These are phyloP conservation scores for Globisporangium viniferum DNA, from an alignment of 352 stramenopile genomes.

Conservation along the genomic window DNA sequence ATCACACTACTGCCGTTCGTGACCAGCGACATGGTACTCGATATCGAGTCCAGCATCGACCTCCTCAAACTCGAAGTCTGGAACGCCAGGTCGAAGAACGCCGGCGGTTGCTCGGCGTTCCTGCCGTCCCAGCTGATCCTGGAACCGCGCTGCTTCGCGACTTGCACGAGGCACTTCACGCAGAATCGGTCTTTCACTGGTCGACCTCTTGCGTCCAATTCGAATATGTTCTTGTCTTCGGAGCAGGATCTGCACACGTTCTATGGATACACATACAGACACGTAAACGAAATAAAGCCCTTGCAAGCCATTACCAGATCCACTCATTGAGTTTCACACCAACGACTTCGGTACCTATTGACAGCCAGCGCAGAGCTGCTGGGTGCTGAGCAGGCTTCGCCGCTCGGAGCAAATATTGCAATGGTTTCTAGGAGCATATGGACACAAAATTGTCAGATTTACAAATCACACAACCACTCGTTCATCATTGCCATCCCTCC, in stretches of 20 bases:
- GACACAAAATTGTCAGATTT: not conserved
- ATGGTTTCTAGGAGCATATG: conserved; percentile 8
- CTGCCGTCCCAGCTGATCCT: conserved; percentile 7
- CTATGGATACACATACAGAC: conserved; percentile 3
- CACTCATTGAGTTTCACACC: not conserved
- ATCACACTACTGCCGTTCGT: not conserved
- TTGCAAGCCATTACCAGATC: not conserved
- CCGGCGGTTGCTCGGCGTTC: conserved; percentile 3
- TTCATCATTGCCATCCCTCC: too few species aligned
- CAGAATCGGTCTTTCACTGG: conserved; percentile 43
- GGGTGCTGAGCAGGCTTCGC: not conserved
- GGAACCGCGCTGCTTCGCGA: conserved; percentile 8
- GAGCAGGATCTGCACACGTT: conserved; percentile 51
- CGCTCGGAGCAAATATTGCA: conserved; percentile 14
- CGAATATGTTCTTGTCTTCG: conserved; percentile 43
- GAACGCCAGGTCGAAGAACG: conserved; percentile 18
- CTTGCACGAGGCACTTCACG: conserved; percentile 32
- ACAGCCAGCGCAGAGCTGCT: conserved; percentile 23
- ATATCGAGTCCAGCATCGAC: not conserved
- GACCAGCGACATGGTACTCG: not conserved
- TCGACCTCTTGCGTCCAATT: conserved; percentile 33
- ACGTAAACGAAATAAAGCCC: not conserved
- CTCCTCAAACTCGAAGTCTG: not conserved
- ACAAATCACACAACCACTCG: not conserved
- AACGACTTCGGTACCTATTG: conserved; percentile 18